These are phyloP conservation scores for Trametes sanguinea DNA, from an alignment of 768 basidiomycete genomes.

Conservation along the genomic window DNA sequence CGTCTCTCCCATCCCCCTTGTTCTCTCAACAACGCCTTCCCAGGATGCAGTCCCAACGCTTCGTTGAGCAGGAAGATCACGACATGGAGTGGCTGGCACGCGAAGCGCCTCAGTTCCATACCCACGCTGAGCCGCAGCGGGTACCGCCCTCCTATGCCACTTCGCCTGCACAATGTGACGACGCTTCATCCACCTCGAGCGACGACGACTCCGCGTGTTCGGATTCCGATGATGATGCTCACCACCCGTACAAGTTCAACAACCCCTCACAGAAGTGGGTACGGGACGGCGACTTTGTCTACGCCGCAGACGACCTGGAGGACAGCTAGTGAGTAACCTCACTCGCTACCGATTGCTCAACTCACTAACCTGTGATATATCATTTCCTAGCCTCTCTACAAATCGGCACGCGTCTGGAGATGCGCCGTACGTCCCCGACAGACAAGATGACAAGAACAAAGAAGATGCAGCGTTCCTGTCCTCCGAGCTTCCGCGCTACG, in stretches of 20 bases:
- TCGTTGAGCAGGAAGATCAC: conserved; percentile 12
- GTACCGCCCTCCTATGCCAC: background rate
- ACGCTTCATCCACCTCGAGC: conserved; percentile 4
- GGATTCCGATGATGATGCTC: conserved; percentile 19
- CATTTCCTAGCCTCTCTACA: background rate
- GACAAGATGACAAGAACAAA: background rate
- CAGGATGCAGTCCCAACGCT: conserved; percentile 8
- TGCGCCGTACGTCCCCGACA: conserved; percentile 13
- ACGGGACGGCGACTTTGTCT: conserved; percentile 15
- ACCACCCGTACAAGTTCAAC: conserved; percentile 17
- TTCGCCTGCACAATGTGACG: conserved; percentile 1
- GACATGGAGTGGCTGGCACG: conserved; percentile 17
- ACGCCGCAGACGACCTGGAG: conserved; percentile 15
- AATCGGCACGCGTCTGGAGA: background rate
- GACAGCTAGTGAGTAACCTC: conserved; percentile 7
- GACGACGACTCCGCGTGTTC: conserved; percentile 9
- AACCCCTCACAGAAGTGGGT: conserved; percentile 12
- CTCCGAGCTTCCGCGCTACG: conserved; percentile 1
- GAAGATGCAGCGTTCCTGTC: background rate
- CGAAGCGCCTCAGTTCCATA: conserved; percentile 21
- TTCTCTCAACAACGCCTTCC: conserved; percentile 1
- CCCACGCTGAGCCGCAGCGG: background rate
- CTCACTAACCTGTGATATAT: conserved; percentile 4
- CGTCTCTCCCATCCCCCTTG: conserved; percentile 5
- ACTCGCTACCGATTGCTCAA: background rate